These are phyloP conservation scores for Prillingera fragicola DNA, from an alignment of 1,284 basidiomycete species.

Conservation along the genomic window DNA sequence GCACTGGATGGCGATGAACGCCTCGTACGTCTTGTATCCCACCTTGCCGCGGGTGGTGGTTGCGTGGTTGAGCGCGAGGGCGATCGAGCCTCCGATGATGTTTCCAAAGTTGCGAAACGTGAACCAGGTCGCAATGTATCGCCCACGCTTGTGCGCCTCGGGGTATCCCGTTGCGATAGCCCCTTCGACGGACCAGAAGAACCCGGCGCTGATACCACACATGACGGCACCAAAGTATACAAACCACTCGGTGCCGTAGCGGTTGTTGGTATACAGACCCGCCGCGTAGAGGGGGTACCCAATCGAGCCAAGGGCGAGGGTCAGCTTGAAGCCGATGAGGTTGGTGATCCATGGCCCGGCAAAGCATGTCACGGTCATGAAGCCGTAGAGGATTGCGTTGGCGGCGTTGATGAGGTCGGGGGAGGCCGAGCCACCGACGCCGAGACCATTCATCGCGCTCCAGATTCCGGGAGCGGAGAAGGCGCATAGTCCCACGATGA, in stretches of 20 bases:
- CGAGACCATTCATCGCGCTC: constrained; percentile 30
- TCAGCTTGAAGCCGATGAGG: constrained; percentile 26
- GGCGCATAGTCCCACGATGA: constrained; percentile 21
- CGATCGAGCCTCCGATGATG: constrained; percentile 31
- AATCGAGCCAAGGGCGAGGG: constrained; percentile 32
- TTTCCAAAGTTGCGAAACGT: constrained; percentile 28
- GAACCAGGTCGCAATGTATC: constrained; percentile 34
- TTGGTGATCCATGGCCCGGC: constrained; percentile 9
- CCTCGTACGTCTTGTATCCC: constrained; percentile 26
- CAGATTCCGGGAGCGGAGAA: constrained; percentile 37
- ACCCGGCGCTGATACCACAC: constrained; percentile 36
- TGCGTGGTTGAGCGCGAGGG: constrained; percentile 18
- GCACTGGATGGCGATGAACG: constrained; percentile 33
- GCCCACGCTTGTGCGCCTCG: constrained; percentile 9
- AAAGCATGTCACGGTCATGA: constrained; percentile 9
- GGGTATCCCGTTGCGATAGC: constrained; percentile 7
- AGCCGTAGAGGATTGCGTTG: constrained; percentile 32
- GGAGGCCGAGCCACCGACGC: constrained; percentile 34
- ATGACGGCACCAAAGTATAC: constrained; percentile 27
- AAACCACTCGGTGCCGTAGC: constrained; percentile 26
- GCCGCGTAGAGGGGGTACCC: constrained; percentile 37
- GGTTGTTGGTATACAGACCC: constrained; percentile 34
- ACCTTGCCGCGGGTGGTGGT: constrained; percentile 18
- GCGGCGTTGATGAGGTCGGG: constrained; percentile 36
- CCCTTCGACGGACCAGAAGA: constrained; percentile 31